Conservation (phyloP, 176 grass and related monocot genomes). For the Avena insularis region DNA sequence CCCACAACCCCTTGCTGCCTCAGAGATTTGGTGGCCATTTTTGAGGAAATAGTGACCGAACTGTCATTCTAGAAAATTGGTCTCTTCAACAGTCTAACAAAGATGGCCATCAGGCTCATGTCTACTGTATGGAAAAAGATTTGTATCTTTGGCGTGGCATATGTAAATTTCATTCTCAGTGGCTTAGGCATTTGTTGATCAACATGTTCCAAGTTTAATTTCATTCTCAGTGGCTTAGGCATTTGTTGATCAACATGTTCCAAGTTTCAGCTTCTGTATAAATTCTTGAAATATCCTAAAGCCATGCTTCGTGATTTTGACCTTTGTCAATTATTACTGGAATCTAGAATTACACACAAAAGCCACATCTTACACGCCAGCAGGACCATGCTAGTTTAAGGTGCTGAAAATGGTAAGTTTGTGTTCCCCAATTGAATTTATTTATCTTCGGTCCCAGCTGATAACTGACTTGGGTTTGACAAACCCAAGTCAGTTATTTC, state of each 20-base stretch:
- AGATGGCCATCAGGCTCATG: no score
- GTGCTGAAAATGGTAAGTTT: not conserved
- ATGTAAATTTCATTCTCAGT: not conserved
- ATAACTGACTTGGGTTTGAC: no score
- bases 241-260: not conserved
- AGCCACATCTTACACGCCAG: not conserved
- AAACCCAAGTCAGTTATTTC: no score
- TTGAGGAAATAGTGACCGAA: not conserved
- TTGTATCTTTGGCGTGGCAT: not conserved
- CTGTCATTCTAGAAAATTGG: not conserved
- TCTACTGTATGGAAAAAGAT: no score
- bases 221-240: not conserved
- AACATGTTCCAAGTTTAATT: not conserved
- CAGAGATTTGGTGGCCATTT: not conserved
- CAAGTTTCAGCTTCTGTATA: not conserved
- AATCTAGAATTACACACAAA: not conserved
- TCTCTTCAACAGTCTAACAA: no score
- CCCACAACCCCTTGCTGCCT: no score
- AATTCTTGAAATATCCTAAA: conserved; percentile 15
- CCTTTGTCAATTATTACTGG: not conserved
- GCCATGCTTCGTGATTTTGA: not conserved
- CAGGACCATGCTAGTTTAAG: not conserved
- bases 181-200: not conserved
- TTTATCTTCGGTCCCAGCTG: not conserved
- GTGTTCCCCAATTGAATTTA: not conserved